Evolutionary conservation across 345 rosid species (phyloP), one percentile per base, ranked within the genome.

Genomic region (Salix purpurea): DNA sequence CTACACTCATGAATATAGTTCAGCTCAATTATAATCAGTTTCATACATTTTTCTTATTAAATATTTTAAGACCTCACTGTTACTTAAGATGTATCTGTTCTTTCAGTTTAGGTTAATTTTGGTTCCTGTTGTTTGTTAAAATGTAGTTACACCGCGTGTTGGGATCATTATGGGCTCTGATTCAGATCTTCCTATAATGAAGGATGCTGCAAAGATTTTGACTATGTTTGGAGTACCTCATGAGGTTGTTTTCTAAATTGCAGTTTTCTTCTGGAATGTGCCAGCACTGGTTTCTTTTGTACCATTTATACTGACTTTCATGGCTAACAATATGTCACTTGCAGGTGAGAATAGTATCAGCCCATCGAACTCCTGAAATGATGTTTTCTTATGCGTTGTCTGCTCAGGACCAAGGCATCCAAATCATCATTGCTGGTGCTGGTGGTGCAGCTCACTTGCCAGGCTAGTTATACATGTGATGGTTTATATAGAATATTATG

Each of bases 391-490:
- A 96, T 83, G 99, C 98, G 32, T 83, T 77, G 14, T 86, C 95
- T 81, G 94, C 97, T 48, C 79, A 75, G 75, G 87, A 83, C 36
- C 84, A 89, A 78, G 98, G 99, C 18, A 65, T 90, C 79, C 94
- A 91, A 73, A 83, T 96, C 62, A 94, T 94, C 79, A 91, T 96
- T 67, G 97, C 98, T 54, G 99, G 98, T 71, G 99, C 99, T 79
- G 98, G 99, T 80, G 99, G 98, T 70, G 98, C 99, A 65, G 97
- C 97, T 62, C 99, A 96, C 86, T 87, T 96, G 73, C 98, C 98
- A 81, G 97, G 98, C 71, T 70, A 87, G 87, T 83, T 74, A 8
- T 52, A 9, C 28, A 66, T 30, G 24, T 67, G 32, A 2, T 56
- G 5, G 69, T 66, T 19, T 42, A 18, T 58, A 30, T 66, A 37